phyloP scores from a whole-genome alignment of 2,329 filamentous ascomycete species.

The Xylaria sp. region DNA sequence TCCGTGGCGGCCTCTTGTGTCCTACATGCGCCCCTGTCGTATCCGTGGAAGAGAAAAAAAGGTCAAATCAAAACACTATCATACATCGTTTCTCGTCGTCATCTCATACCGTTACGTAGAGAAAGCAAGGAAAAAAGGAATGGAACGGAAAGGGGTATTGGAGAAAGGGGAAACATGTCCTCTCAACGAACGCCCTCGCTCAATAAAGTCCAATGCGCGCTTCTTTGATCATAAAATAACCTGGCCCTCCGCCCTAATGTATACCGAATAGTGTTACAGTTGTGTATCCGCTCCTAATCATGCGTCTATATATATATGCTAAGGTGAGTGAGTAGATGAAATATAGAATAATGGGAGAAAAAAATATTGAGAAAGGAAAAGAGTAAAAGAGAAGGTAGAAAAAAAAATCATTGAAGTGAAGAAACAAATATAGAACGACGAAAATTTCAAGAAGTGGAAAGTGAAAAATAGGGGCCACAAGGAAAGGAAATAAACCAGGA shows the following conservation, averaged over 20 bases:
- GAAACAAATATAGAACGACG: constrained; percentile 20
- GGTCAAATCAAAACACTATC: constrained; percentile 29
- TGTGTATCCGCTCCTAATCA: constrained; percentile 32
- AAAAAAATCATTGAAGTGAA: constrained; percentile 22
- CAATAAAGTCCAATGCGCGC: constrained; percentile 36
- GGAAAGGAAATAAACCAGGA: constrained; percentile 20
- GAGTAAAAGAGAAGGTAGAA: constrained; percentile 26
- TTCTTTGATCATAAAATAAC: constrained; percentile 32
- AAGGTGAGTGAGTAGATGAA: constrained; percentile 1
- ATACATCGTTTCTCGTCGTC: constrained; percentile 38
- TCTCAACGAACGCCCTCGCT: constrained; percentile 37
- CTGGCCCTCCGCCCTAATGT: constrained; percentile 22
- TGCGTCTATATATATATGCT: constrained; percentile 34
- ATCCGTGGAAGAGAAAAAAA: background rate
- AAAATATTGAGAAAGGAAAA: constrained; percentile 44
- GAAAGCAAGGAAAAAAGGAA: constrained; percentile 25
- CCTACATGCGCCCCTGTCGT: constrained; percentile 20
- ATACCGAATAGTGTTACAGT: constrained; percentile 41
- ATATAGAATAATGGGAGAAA: constrained; percentile 42
- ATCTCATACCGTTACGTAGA: constrained; percentile 22
- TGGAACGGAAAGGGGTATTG: constrained; percentile 19
- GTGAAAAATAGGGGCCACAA: constrained; percentile 21
- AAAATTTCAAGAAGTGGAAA: constrained; percentile 19
- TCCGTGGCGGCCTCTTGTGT: constrained; percentile 4
- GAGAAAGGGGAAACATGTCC: constrained; percentile 22